These are phyloP conservation scores for Eimeria praecox DNA, from an alignment of 169 alveolate genomes.

Conservation along the genomic window DNA sequence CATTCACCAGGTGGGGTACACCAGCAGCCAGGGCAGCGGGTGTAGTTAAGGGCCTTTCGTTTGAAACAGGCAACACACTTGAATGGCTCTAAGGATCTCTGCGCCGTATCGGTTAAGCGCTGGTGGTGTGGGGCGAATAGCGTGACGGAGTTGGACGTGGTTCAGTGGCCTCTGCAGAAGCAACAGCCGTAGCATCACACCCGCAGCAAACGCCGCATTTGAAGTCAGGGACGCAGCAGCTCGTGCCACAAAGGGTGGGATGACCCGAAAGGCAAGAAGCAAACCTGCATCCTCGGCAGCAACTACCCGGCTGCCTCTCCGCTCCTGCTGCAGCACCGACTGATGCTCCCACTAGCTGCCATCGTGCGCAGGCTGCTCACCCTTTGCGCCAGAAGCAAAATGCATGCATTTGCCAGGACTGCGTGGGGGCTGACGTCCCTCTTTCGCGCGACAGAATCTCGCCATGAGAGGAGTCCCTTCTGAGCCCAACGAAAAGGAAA, in stretches of 20 bases:
- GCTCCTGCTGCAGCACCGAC: not conserved
- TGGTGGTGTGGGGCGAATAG: conserved; percentile 76
- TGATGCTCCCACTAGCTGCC: not conserved
- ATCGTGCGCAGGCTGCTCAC: conserved; percentile 3
- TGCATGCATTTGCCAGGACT: conserved; percentile 55
- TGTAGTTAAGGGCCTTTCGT: not conserved
- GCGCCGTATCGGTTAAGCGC: conserved; percentile 55
- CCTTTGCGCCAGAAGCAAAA: conserved; percentile 70
- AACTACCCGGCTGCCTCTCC: not conserved
- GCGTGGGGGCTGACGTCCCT: conserved; percentile 77
- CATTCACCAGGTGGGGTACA: not conserved
- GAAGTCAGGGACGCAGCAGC: not conserved
- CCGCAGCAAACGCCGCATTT: not conserved
- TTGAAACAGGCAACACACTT: conserved; percentile 9
- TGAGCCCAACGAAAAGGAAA: not conserved
- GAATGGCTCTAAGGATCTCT: conserved; percentile 57
- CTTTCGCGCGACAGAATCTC: conserved; percentile 64
- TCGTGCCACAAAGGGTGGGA: not conserved
- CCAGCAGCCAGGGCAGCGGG: conserved; percentile 3
- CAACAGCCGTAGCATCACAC: conserved; percentile 37
- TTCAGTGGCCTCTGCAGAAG: conserved; percentile 46
- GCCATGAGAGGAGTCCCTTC: conserved; percentile 72
- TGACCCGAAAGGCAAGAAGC: not conserved
- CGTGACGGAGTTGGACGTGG: conserved; percentile 69
- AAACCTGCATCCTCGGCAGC: not conserved